phyloP scores from a whole-genome alignment of 2,329 filamentous ascomycete genomes.

The Penicillium hesseltinei region DNA sequence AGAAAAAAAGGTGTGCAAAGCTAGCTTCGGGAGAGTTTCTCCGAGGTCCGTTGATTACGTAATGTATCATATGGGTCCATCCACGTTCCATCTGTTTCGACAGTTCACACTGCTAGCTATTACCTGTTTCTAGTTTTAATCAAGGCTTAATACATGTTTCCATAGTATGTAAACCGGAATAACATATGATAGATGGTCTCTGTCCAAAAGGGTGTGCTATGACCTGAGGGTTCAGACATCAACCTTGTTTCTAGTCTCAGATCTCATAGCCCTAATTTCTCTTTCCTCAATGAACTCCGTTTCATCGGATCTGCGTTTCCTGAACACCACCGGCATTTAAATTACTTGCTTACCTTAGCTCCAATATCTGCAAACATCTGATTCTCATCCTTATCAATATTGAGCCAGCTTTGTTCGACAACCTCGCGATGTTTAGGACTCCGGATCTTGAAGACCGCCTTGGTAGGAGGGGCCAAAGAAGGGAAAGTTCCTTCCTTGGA shows the following conservation, averaged over 20 bases:
- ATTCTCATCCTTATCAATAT: not conserved
- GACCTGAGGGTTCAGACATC: not conserved
- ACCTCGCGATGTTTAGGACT: not conserved
- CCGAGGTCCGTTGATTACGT: conserved; percentile 13
- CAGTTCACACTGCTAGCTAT: not conserved
- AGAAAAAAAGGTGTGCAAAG: conserved; percentile 22
- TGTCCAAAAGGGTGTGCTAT: not conserved
- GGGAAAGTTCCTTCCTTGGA: not conserved
- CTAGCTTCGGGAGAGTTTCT: conserved; percentile 17
- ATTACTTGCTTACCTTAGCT: not conserved
- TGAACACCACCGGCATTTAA: not conserved
- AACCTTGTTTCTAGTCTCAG: not conserved
- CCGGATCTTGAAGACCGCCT: not conserved
- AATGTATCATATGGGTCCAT: not conserved
- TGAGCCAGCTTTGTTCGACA: not conserved
- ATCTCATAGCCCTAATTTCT: not conserved
- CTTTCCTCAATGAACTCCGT: not conserved
- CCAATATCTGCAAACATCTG: not conserved
- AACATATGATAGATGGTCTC: not conserved
- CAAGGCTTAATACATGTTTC: not conserved
- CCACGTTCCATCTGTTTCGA: not conserved
- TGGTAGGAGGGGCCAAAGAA: not conserved
- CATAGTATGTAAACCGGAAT: not conserved
- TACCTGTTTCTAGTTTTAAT: not conserved
- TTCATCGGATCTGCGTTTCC: not conserved